Evolutionary conservation across 257 asterid genomes (phyloP).

Genomic region (Thymus mandschuricus): DNA sequence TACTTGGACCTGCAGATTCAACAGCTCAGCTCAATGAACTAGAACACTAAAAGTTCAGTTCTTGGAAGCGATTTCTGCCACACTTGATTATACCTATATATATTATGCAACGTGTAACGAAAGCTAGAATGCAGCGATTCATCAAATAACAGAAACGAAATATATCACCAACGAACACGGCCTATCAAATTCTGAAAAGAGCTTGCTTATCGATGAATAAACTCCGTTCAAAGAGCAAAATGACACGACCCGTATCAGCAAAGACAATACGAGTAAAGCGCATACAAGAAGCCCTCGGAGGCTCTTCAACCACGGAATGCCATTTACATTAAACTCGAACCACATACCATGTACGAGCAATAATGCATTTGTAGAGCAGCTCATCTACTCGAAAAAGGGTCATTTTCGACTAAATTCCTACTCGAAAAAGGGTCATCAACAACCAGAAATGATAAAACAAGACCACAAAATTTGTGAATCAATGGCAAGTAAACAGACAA

Average conservation of each 20-base stretch:
- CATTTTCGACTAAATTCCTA: background rate
- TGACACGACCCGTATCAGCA: background rate
- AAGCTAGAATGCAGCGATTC: background rate
- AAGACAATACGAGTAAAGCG: background rate
- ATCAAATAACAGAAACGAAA: conserved; percentile 7
- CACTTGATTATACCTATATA: conserved; percentile 2
- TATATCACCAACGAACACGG: background rate
- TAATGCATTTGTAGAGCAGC: background rate
- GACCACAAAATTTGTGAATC: background rate
- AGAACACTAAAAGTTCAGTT: background rate
- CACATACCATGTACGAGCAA: background rate
- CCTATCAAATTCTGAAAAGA: background rate
- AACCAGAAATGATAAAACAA: background rate
- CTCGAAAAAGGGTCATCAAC: background rate
- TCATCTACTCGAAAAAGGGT: background rate
- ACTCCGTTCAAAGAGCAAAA: background rate
- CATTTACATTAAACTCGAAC: background rate
- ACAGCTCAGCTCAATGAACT: background rate
- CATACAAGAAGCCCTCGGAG: background rate
- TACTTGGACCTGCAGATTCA: conserved; percentile 19
- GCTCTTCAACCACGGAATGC: background rate
- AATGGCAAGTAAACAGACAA: background rate
- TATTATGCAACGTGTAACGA: background rate
- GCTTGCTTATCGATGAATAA: background rate
- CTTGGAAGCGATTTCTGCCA: background rate